phyloP scores from a whole-genome alignment of 805 yeast genomes.

The Sugiyamaella lignohabitans region DNA sequence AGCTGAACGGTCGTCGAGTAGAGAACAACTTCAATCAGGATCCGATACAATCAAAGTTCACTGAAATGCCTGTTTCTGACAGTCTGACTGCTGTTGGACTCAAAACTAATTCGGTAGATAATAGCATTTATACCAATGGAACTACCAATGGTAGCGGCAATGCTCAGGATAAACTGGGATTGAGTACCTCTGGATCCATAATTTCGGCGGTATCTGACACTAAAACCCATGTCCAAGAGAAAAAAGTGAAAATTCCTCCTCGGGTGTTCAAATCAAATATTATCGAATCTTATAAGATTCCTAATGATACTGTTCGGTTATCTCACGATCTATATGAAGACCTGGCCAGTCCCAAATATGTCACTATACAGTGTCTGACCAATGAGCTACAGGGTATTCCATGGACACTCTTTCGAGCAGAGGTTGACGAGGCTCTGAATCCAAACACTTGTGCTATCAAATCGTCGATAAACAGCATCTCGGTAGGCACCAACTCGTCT shows the following conservation, averaged over 20 bases:
- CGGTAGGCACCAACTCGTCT: constrained; percentile 1
- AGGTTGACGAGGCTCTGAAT: constrained; percentile 9
- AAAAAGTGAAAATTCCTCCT: not conserved
- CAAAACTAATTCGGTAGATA: too few species aligned
- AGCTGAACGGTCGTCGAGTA: too few species aligned
- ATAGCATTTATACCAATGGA: too few species aligned
- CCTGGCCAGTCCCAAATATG: constrained; percentile 6
- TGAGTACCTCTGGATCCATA: too few species aligned
- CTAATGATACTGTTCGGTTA: not conserved
- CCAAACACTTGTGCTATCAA: constrained; percentile 11
- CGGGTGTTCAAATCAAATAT: not conserved
- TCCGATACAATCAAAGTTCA: too few species aligned
- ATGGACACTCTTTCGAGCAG: constrained; percentile 15
- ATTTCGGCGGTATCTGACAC: too few species aligned
- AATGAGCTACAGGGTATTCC: constrained; percentile 4
- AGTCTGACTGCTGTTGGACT: too few species aligned
- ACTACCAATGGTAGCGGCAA: too few species aligned
- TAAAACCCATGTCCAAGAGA: not conserved
- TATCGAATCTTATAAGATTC: not conserved
- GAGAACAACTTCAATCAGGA: too few species aligned
- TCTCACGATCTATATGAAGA: constrained; percentile 1
- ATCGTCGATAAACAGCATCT: not conserved
- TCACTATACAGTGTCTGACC: constrained; percentile 8
- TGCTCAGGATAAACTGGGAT: too few species aligned
- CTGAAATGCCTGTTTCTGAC: too few species aligned